These are phyloP conservation scores for Candida takata DNA, from an alignment of 805 yeast species.

Conservation along the genomic window DNA sequence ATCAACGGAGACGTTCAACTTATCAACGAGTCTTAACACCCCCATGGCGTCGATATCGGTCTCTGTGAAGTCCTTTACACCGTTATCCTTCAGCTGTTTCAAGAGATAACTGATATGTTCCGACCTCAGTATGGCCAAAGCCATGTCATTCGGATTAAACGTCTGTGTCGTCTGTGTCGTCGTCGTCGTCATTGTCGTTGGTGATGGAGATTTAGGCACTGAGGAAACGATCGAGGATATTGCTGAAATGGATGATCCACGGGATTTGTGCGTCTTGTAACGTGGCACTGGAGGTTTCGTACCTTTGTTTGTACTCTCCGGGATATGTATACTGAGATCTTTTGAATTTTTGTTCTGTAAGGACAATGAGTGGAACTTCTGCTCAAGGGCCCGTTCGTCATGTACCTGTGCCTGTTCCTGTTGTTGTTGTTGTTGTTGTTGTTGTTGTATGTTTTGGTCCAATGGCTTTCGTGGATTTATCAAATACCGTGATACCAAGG, in stretches of 20 bases:
- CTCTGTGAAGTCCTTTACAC: slow-evolving; percentile 13
- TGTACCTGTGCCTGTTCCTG: no score
- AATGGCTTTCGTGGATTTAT: slow-evolving; percentile 8
- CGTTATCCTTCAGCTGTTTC: slow-evolving; percentile 12
- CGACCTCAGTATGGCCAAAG: slow-evolving; percentile 16
- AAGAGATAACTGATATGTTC: slow-evolving; percentile 13
- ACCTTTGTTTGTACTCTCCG: slow-evolving; percentile 3
- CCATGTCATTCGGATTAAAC: slow-evolving; percentile 4
- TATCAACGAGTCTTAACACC: slow-evolving; percentile 29
- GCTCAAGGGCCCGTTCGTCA: background rate
- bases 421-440: slow-evolving; percentile 1
- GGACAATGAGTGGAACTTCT: slow-evolving; percentile 13
- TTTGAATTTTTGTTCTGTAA: slow-evolving; percentile 20
- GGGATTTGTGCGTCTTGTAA: slow-evolving; percentile 14
- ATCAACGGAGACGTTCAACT: slow-evolving; percentile 23
- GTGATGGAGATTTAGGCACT: slow-evolving; percentile 22
- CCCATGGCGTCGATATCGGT: slow-evolving; percentile 29
- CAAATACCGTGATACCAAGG: slow-evolving; percentile 16
- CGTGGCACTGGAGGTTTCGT: background rate
- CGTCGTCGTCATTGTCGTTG: slow-evolving; percentile 8
- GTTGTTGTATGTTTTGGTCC: no score
- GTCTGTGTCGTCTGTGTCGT: slow-evolving; percentile 4
- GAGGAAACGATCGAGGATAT: slow-evolving; percentile 23
- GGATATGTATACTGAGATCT: slow-evolving; percentile 20
- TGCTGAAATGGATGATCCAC: slow-evolving; percentile 25